phyloP scores from a whole-genome alignment of 208 protist species.

The Acanthamoeba sp. region DNA sequence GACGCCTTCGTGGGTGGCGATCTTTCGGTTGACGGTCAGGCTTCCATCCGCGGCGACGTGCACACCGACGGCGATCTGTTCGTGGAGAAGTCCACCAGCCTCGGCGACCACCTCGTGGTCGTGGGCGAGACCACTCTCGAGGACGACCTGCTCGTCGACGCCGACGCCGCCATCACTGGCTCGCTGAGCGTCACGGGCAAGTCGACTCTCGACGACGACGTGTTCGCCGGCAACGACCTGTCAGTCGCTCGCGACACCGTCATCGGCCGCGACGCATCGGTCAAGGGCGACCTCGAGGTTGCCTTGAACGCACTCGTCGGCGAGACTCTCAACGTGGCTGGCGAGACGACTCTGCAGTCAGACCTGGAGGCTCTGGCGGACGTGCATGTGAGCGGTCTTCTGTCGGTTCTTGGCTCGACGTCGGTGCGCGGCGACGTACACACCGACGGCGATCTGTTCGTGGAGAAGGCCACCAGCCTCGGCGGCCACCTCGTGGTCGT shows the following conservation, averaged over 20 bases:
- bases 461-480: background rate
- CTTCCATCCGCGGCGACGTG: background rate
- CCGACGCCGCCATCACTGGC: background rate
- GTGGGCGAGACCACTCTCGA: background rate
- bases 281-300: background rate
- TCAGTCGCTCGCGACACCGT: background rate
- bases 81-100: background rate
- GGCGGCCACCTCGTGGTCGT: background rate
- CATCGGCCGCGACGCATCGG: background rate
- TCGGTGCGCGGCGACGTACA: background rate
- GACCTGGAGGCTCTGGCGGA: background rate
- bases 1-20: background rate
- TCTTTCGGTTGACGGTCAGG: too few relatives aligned
- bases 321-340: background rate
- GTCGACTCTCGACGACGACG: background rate
- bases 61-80: background rate
- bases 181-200: background rate
- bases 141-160: background rate
- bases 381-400: background rate
- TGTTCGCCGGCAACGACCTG: background rate
- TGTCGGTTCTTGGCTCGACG: background rate
- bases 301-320: background rate
- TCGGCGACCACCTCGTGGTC: background rate
- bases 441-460: background rate
- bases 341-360: background rate